Conservation (phyloP, 2,329 filamentous ascomycete species). For the Aspergillus ochraceus region DNA sequence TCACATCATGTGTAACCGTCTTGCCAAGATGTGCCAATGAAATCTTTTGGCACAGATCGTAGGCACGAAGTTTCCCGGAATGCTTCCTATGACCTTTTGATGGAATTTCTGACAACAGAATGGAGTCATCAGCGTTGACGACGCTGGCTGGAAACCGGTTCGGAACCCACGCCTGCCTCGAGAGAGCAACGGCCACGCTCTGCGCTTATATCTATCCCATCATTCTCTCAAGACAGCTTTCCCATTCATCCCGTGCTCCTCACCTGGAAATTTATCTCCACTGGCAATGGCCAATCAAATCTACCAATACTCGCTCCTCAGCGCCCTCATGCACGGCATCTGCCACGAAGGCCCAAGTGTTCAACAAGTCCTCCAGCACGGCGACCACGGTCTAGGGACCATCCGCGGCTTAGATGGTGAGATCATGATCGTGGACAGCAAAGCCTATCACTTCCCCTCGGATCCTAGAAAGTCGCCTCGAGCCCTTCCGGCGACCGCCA, state of each 20-base stretch:
- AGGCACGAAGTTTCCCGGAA: too few species aligned
- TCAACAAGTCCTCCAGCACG: constrained; percentile 36
- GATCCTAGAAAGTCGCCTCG: constrained; percentile 30
- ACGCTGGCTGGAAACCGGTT: background rate
- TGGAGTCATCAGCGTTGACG: too few species aligned
- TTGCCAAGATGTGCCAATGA: too few species aligned
- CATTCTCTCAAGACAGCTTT: background rate
- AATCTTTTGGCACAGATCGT: too few species aligned
- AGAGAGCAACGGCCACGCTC: too few species aligned
- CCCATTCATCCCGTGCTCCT: background rate
- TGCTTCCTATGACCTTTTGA: too few species aligned
- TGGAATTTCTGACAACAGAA: too few species aligned
- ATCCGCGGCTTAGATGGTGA: constrained; percentile 47
- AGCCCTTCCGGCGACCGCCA: constrained; percentile 32
- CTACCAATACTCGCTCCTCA: constrained; percentile 47
- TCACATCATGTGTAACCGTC: too few species aligned
- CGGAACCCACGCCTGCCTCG: background rate
- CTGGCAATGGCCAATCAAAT: constrained; percentile 18
- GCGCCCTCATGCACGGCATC: constrained; percentile 47
- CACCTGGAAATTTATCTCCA: too few species aligned
- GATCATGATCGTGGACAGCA: constrained; percentile 43
- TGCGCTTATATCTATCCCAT: too few species aligned
- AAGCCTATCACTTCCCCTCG: constrained; percentile 43
- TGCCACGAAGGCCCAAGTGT: constrained; percentile 40
- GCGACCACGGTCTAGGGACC: constrained; percentile 48